phyloP scores from a whole-genome alignment of 2,329 filamentous ascomycete species.

The Talaromyces pinophilus region DNA sequence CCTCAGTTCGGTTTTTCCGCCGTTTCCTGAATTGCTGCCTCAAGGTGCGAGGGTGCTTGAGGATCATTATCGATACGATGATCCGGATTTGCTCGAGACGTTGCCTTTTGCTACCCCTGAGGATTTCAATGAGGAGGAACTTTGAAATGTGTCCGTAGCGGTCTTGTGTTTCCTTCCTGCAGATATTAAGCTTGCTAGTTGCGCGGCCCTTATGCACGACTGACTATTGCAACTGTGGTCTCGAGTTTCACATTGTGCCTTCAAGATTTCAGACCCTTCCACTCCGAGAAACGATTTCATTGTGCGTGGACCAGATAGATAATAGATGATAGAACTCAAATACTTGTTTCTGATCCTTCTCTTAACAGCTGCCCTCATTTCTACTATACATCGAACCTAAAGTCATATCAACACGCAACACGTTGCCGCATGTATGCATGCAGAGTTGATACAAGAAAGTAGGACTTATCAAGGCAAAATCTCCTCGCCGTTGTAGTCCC shows the following conservation, averaged over 20 bases:
- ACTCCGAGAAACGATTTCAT: background rate
- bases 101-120: background rate
- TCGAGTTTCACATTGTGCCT: background rate
- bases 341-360: no score
- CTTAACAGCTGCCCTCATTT: background rate
- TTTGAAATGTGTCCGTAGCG: background rate
- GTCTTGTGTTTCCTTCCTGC: background rate
- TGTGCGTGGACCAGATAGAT: background rate
- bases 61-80: slow-evolving; percentile 9
- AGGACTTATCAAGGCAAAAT: background rate
- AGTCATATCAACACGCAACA: background rate
- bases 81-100: background rate
- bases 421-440: background rate
- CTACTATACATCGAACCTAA: background rate
- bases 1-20: background rate
- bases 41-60: background rate
- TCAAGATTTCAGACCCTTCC: background rate
- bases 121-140: background rate
- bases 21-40: slow-evolving; percentile 2
- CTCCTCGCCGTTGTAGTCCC: background rate
- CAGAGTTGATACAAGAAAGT: background rate
- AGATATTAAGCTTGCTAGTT: no score
- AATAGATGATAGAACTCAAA: background rate
- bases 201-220: background rate
- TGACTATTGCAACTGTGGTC: background rate